phyloP scores from a whole-genome alignment of 495 filamentous ascomycete species.

The Glarea lozoyensis region DNA sequence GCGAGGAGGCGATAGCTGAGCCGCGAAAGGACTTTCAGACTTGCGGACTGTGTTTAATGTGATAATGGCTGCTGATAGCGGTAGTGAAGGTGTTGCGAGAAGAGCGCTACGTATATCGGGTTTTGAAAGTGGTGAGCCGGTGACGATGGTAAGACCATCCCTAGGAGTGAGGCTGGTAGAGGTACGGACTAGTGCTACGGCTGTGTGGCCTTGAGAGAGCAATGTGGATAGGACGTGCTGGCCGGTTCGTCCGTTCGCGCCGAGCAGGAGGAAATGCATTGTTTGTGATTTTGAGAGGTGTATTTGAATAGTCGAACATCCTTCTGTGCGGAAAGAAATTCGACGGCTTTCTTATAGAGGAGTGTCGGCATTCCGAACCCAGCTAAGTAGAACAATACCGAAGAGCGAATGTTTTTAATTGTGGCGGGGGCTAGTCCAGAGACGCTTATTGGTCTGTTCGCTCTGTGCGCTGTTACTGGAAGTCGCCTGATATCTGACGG shows the following conservation, averaged over 20 bases:
- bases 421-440: conserved; percentile 13
- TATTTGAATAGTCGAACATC: conserved; percentile 15
- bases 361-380: conserved; percentile 10
- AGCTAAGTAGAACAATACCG: conserved; percentile 17
- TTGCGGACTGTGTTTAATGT: conserved; percentile 34
- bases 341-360: conserved; percentile 13
- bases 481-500: conserved; percentile 19
- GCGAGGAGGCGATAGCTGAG: conserved; percentile 31
- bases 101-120: conserved; percentile 30
- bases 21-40: conserved; percentile 35
- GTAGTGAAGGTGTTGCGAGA: conserved; percentile 15
- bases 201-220: conserved; percentile 22
- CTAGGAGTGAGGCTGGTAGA: conserved; percentile 19
- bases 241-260: conserved; percentile 34
- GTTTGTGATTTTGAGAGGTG: conserved; percentile 15
- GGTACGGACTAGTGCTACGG: conserved; percentile 24
- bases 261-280: conserved; percentile 35
- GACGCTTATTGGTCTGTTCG: conserved; percentile 26
- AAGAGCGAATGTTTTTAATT: conserved; percentile 13
- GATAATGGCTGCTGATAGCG: conserved; percentile 32
- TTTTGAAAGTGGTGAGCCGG: conserved; percentile 32
- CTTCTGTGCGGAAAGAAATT: conserved; percentile 12
- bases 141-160: conserved; percentile 22
- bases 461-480: conserved; percentile 24
- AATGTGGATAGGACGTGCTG: conserved; percentile 30